Conservation (phyloP, 805 yeast species). For the Candida ulmi region DNA sequence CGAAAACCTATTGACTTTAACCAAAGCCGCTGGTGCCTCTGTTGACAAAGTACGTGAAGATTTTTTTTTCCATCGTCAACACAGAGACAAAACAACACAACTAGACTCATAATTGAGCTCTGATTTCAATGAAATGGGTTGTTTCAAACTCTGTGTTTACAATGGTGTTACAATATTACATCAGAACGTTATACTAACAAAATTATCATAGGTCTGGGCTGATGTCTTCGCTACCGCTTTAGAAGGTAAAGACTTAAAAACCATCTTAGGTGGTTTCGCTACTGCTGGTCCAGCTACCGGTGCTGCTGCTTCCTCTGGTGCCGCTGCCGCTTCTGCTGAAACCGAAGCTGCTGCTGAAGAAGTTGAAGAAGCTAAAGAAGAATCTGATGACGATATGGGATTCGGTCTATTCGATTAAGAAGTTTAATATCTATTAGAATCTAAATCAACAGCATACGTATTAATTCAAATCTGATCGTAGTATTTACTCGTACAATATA, state of each 20-base stretch:
- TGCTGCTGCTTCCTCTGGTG: conserved; percentile 42
- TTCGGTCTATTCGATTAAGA: conserved; percentile 84
- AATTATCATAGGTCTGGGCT: conserved; percentile 58
- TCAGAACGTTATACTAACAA: conserved; percentile 14
- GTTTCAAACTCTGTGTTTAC: background rate
- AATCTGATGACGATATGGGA: conserved; percentile 82
- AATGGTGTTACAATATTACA: too few relatives aligned
- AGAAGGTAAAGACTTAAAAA: conserved; percentile 71
- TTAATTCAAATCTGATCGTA: too few relatives aligned
- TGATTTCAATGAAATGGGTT: too few relatives aligned
- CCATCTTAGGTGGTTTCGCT: conserved; percentile 54
- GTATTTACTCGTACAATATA: too few relatives aligned
- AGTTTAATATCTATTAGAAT: background rate
- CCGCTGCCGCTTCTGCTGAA: conserved; percentile 39
- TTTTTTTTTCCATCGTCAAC: too few relatives aligned
- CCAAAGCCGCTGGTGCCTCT: conserved; percentile 72
- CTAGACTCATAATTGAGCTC: background rate
- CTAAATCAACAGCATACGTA: background rate
- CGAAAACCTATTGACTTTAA: conserved; percentile 69
- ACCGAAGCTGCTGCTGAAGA: conserved; percentile 57
- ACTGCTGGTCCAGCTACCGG: conserved; percentile 47
- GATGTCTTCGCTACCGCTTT: conserved; percentile 78
- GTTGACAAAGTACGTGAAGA: conserved; percentile 44
- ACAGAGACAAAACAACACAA: too few relatives aligned
- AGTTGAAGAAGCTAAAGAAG: conserved; percentile 56